phyloP scores from a whole-genome alignment of 768 basidiomycete species.

The Clathrus columnatus region DNA sequence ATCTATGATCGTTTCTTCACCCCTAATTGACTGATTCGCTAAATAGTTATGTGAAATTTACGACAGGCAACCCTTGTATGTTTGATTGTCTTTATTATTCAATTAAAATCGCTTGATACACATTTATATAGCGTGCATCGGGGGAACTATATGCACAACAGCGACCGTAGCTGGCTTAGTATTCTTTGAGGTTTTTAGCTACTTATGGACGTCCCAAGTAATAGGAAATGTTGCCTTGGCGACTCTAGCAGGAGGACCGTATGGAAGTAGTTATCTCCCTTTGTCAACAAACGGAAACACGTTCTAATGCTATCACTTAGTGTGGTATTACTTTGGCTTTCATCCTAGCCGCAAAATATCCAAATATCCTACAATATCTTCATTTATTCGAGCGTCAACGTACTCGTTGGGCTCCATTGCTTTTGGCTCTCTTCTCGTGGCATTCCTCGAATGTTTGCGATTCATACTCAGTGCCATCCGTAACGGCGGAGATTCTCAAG shows the following conservation, averaged over 20 bases:
- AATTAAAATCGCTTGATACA: background rate
- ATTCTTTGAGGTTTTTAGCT: conserved; percentile 75
- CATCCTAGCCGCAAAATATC: conserved; percentile 58
- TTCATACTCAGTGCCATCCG: conserved; percentile 50
- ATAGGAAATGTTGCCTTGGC: conserved; percentile 70
- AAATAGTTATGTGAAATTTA: conserved; percentile 52
- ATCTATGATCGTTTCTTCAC: background rate
- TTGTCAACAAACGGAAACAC: no score
- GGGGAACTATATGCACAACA: conserved; percentile 51
- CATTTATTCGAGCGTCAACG: conserved; percentile 69
- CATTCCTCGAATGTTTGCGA: conserved; percentile 60
- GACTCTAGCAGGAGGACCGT: conserved; percentile 74
- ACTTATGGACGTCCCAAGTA: conserved; percentile 79
- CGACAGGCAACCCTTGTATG: conserved; percentile 65
- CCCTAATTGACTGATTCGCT: background rate
- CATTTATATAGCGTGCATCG: conserved; percentile 35
- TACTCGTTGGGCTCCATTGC: conserved; percentile 78
- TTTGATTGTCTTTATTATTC: conserved; percentile 9
- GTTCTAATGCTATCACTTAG: conserved; percentile 13
- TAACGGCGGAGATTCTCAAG: conserved; percentile 52
- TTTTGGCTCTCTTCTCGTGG: conserved; percentile 78
- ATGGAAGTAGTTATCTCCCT: conserved; percentile 33
- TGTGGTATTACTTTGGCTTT: conserved; percentile 84
- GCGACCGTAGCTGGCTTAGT: conserved; percentile 71
- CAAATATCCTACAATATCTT: conserved; percentile 56